Conservation (phyloP, 148 eudicot species). For the Nyssa sinensis region DNA sequence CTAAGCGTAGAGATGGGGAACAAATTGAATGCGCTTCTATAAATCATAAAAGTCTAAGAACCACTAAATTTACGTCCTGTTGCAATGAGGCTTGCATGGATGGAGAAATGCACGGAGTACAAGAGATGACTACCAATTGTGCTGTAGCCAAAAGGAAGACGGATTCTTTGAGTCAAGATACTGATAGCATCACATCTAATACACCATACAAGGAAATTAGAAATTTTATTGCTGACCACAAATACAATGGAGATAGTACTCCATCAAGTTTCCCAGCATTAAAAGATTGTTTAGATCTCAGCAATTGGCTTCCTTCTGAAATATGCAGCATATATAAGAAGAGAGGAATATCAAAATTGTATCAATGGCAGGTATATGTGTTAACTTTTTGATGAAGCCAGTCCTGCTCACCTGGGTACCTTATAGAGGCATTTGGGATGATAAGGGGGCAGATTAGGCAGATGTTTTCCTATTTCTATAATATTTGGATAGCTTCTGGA, state of each 20-base stretch:
- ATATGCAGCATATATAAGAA: slow-evolving; percentile 67
- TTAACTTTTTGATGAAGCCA: slow-evolving; percentile 6
- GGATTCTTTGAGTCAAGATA: slow-evolving; percentile 20
- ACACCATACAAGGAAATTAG: slow-evolving; percentile 37
- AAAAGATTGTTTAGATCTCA: slow-evolving; percentile 53
- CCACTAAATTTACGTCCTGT: slow-evolving; percentile 8
- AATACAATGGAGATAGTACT: slow-evolving; percentile 37
- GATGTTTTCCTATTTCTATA: not conserved
- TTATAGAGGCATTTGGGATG: not conserved
- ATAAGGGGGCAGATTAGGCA: not conserved
- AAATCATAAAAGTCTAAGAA: slow-evolving; percentile 21
- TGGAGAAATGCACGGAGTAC: slow-evolving; percentile 18
- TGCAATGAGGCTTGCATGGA: slow-evolving; percentile 15
- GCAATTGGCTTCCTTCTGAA: slow-evolving; percentile 79
- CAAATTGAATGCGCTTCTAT: slow-evolving; percentile 22
- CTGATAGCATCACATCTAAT: slow-evolving; percentile 28
- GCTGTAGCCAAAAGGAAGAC: slow-evolving; percentile 21
- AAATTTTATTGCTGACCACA: slow-evolving; percentile 18
- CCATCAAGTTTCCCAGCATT: slow-evolving; percentile 63
- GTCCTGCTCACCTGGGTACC: not conserved
- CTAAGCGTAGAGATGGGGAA: slow-evolving; percentile 15
- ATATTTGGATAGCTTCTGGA: slow-evolving; percentile 4
- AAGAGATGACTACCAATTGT: slow-evolving; percentile 19
- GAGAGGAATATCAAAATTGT: slow-evolving; percentile 76
- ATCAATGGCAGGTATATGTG: slow-evolving; percentile 83